phyloP scores from a whole-genome alignment of 2,329 filamentous ascomycete species.

The Exophiala sp. region DNA sequence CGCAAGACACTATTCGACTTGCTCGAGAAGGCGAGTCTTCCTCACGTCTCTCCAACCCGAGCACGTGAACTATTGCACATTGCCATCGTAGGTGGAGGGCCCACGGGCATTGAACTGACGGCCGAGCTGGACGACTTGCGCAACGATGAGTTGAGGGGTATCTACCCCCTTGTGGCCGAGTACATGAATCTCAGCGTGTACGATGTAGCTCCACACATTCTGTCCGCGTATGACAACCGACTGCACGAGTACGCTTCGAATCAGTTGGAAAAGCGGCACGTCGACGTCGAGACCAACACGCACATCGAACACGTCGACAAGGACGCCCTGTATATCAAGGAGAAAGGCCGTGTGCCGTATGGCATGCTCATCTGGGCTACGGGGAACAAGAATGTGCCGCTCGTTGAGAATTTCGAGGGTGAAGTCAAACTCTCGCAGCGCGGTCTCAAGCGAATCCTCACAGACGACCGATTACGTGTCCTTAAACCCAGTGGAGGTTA shows the following conservation, averaged over 20 bases:
- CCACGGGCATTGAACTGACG: slow-evolving; percentile 43
- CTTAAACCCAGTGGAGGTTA: slow-evolving; percentile 5
- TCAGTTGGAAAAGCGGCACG: slow-evolving; percentile 35
- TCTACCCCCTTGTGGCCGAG: slow-evolving; percentile 42
- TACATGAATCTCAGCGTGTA: slow-evolving; percentile 43
- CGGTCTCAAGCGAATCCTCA: slow-evolving; percentile 36
- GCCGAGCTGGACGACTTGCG: slow-evolving; percentile 45
- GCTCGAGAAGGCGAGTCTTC: slow-evolving; percentile 37
- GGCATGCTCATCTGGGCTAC: slow-evolving; percentile 42
- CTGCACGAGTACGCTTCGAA: slow-evolving; percentile 42
- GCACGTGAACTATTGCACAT: slow-evolving; percentile 37
- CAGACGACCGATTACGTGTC: slow-evolving; percentile 33
- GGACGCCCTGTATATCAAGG: slow-evolving; percentile 36
- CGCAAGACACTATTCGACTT: slow-evolving; percentile 28
- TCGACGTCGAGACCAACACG: slow-evolving; percentile 39
- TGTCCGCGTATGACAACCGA: slow-evolving; percentile 41
- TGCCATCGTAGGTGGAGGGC: slow-evolving; percentile 42
- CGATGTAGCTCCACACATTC: slow-evolving; percentile 42
- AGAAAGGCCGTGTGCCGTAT: slow-evolving; percentile 35
- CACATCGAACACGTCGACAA: slow-evolving; percentile 37
- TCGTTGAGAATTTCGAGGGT: slow-evolving; percentile 32
- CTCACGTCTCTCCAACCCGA: slow-evolving; percentile 29
- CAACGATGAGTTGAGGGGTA: slow-evolving; percentile 35
- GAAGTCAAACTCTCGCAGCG: slow-evolving; percentile 34
- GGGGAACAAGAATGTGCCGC: slow-evolving; percentile 35